Evolutionary conservation across 2,329 filamentous ascomycete genomes (phyloP).

Genomic region (Dothideomycetes sp.): DNA sequence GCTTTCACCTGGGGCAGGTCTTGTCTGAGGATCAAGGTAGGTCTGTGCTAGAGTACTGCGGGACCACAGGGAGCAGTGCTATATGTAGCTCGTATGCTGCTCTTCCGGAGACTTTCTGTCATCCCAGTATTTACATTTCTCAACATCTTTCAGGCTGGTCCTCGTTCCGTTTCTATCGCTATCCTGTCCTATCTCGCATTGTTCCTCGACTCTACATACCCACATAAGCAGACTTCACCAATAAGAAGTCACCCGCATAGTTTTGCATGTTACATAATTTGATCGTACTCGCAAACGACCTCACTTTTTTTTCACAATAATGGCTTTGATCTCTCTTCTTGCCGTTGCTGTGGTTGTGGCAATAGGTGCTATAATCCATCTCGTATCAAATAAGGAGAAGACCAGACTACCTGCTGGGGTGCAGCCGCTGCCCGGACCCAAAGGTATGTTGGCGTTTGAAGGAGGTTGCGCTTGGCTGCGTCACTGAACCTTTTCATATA

Average conservation of each 20-base stretch:
- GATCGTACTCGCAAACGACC: background rate
- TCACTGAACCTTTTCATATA: constrained; percentile 10
- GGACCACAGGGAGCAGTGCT: background rate
- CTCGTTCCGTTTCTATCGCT: background rate
- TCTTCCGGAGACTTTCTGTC: background rate
- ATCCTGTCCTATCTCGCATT: background rate
- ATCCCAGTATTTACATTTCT: background rate
- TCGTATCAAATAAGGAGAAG: constrained; percentile 10
- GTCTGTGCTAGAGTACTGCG: background rate
- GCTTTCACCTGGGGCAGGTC: background rate
- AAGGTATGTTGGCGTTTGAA: constrained; percentile 9
- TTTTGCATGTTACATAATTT: background rate
- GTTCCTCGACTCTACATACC: background rate
- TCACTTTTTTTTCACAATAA: background rate
- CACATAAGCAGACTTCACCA: background rate
- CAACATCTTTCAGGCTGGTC: background rate
- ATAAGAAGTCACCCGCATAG: no score
- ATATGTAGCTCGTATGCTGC: background rate
- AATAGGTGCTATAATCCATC: constrained; percentile 14
- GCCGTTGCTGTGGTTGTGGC: constrained; percentile 17
- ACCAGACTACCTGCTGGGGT: constrained; percentile 10
- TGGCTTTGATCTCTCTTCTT: constrained; percentile 13
- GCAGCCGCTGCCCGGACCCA: constrained; percentile 15
- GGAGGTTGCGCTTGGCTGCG: background rate
- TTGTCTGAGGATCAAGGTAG: background rate